phyloP scores from a whole-genome alignment of 2,329 filamentous ascomycete genomes.

The Nothophoma quercina region DNA sequence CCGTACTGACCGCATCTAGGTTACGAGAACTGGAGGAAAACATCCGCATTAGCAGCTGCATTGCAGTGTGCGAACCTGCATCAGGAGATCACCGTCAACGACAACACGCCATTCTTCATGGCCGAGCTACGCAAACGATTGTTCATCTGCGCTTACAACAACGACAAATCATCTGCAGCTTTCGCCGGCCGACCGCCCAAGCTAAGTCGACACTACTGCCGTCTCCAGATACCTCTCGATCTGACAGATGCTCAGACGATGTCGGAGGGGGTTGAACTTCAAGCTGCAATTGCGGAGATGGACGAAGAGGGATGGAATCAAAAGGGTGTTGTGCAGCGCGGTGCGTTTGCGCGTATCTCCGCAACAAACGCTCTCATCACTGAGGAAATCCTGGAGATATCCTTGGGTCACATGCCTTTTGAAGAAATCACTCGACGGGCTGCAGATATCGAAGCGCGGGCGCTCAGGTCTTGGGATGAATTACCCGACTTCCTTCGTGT shows the following conservation, averaged over 20 bases:
- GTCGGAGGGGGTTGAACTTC: slow-evolving; percentile 53
- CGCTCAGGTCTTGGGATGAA: slow-evolving; percentile 30
- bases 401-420: slow-evolving; percentile 51
- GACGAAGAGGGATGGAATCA: slow-evolving; percentile 63
- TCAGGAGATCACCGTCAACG: slow-evolving; percentile 43
- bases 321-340: slow-evolving; percentile 52
- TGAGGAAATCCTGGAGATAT: slow-evolving; percentile 67
- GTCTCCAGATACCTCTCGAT: slow-evolving; percentile 63
- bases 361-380: slow-evolving; percentile 59
- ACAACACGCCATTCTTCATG: slow-evolving; percentile 47
- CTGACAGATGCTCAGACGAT: slow-evolving; percentile 60
- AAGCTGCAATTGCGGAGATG: slow-evolving; percentile 49
- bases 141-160: slow-evolving; percentile 42
- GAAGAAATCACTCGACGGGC: slow-evolving; percentile 50
- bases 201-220: slow-evolving; percentile 61
- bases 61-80: slow-evolving; percentile 49
- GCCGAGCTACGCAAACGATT: slow-evolving; percentile 45
- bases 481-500: slow-evolving; percentile 40
- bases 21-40: slow-evolving; percentile 44
- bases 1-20: slow-evolving; percentile 19
- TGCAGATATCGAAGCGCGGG: slow-evolving; percentile 39
- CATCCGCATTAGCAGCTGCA: slow-evolving; percentile 37
- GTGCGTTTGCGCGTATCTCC: slow-evolving; percentile 58
- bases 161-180: slow-evolving; percentile 60
- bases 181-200: slow-evolving; percentile 65